Base-by-base conservation (phyloP, 2,329 filamentous ascomycete species). In the Cucurbitaria berberidis region DNA sequence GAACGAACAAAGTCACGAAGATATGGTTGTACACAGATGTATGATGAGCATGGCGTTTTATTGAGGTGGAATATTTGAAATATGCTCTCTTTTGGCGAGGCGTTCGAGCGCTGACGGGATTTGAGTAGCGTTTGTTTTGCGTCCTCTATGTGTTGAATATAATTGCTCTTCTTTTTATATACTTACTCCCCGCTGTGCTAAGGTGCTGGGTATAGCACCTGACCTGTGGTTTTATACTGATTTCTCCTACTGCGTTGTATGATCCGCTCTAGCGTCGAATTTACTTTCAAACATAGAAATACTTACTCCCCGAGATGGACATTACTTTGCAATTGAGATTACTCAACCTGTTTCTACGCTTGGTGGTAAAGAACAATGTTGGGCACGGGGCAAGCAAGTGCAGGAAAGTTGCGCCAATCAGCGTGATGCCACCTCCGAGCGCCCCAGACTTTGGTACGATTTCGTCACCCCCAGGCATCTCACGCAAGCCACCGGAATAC, bases 401-500 rank as follows among this genome's bases (percentile, higher is more conserved):
- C 19, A 22, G 13, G 36, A 7, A 5, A n/a, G 36, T 24, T 7
- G 36, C 36, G 24, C 55, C 55, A 59, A 59, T 59, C 48, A 59
- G 43, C 41, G 39, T n/a, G n/a, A 45, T 34, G 38, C 24, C 24
- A 58, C 36, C 55, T 53, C 55, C 55, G 59, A 43, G 38, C 3
- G 9, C 46, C 30, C 51, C 51, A 47, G 45, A 35, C 35, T 51
- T 40, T 38, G 36, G 30, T 11, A 34, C 15, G 18, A 55, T 60
- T 55, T 54, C 57, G 59, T 60, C 57, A 61, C 59, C 44, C n/a
- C 11, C 7, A 39, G 36, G 36, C 16, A 39, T 21, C 4, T 22
- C 19, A 8, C 24, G 11, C 18, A 24, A 34, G 26, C n/a, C n/a
- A n/a, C n/a, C n/a, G n/a, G n/a, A n/a, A n/a, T n/a, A n/a, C n/a